Base-by-base conservation (phyloP, 2,329 filamentous ascomycete genomes). In the Cytospora piceae region DNA sequence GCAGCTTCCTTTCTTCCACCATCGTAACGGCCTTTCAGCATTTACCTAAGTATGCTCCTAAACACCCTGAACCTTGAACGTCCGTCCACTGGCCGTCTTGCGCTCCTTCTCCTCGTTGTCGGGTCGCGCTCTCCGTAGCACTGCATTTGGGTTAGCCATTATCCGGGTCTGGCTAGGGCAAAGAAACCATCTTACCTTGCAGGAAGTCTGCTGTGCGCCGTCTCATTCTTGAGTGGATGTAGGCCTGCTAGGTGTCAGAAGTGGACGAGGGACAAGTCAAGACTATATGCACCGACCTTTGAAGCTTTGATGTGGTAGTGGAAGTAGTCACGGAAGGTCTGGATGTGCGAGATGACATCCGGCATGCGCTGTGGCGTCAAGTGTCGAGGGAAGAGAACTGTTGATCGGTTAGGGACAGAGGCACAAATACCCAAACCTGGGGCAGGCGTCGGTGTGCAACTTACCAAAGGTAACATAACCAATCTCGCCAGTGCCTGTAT, bases 251-350 rank as follows among this genome's bases (percentile, higher is more conserved):
- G 1, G 9, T 11, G 34, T 68, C n/a, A 68, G 64, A 31, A 32
- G 34, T 32, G 4, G 7, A 66, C 12, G 14, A 66, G 39, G 34
- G 56, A 66, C 59, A 56, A 56, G 24, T 70, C 57, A 70, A 65
- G 29, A 42, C 15, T 31, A 58, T 5, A 15, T 51, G 39, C 54
- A 65, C 46, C 61, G 77, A 88, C 87, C 84, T 99, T 99, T 69
- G 94, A 97, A 34, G 95, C 96, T 82, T 99, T 99, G 81, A 99
- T 99, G 80, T 99, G 95, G 79, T 99, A 99, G 79, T 99, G 95
- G 85, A 99, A 99, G 80, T 99, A 99, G 77, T 99, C 95, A 71
- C 95, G 92, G 91, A 99, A 99, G 17, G 95, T 99, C 81, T 99
- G 96, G 73, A 99, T 98, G 78, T 99, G 96, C 59, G 94, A 97